These are phyloP conservation scores for Paspalum notatum DNA, from an alignment of 176 grass and related monocot species.

Conservation along the genomic window DNA sequence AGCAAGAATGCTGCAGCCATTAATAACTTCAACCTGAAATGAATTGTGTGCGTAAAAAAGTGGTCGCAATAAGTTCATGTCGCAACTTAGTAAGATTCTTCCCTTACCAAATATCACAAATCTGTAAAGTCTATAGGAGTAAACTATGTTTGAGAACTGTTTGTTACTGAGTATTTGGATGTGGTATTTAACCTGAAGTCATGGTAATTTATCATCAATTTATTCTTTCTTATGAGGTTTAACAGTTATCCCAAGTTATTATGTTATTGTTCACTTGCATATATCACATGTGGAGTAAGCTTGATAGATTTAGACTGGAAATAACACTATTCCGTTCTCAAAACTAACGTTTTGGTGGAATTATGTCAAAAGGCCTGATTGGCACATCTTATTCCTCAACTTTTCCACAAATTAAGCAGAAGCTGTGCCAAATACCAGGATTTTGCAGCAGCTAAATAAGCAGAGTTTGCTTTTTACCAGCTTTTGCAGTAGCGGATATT, in stretches of 20 bases:
- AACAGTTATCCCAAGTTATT: background rate
- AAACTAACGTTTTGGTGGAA: constrained; percentile 10
- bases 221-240: background rate
- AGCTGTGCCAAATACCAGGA: background rate
- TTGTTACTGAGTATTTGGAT: constrained; percentile 1
- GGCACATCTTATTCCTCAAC: background rate
- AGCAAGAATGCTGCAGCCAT: constrained; percentile 92
- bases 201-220: background rate
- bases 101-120: constrained; percentile 13
- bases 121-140: background rate
- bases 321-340: background rate
- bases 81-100: background rate
- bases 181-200: background rate
- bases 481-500: background rate
- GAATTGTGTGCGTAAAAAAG: constrained; percentile 18
- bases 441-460: background rate
- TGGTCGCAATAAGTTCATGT: background rate
- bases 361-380: background rate
- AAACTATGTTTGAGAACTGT: background rate
- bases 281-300: background rate
- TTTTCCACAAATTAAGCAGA: background rate
- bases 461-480: background rate
- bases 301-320: background rate
- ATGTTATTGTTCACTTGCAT: background rate
- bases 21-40: constrained; percentile 91